Base-by-base conservation (phyloP, 208 protist genomes). In the Wallacemonas sp. region DNA sequence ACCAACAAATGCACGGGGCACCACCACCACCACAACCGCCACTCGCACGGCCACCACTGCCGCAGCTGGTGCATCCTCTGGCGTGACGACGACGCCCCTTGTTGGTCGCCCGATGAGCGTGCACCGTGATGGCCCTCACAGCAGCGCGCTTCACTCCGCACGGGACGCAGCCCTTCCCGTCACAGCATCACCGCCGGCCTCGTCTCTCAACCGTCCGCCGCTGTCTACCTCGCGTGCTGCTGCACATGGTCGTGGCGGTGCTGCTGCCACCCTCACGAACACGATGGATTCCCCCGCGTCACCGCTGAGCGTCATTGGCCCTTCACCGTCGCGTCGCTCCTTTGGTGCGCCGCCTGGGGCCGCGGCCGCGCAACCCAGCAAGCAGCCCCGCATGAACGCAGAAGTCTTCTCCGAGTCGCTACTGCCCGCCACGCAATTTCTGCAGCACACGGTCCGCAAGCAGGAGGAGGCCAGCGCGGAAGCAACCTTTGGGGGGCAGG, bases 371-470 rank as follows among this genome's bases (percentile, higher is more conserved):
- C n/a, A 49, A 14, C 54, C 38, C 24, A 21, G 52, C 1, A 57
- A 57, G 23, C 9, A 24, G 9, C 21, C 33, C 2, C 29, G 19
- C 16, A 58, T 58, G 52, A 39, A 1, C 32, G 24, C 19, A 16
- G 61, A 67, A 26, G 54, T 43, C 2, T 57, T 67, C 23, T 67
- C 41, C 4, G 47, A 34, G 3, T 26, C 33, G 39, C 33, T 67
- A 19, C 57, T 62, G 9, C 57, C 60, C 5, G 27, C 60, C 14
- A 54, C 60, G 26, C 43, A 32, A 0, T 49, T 38, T 65, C 60
- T 65, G 4, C 60, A 65, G 29, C 43, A 39, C 38, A 54, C 60
- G 3, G 27, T 32, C 6, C 36, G 38, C 14, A 54, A 21, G 19
- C 60, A 54, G 26, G 62, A 23, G 24, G 62, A 56, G 62, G n/a